These are phyloP conservation scores for Auricularia sp. DNA, from an alignment of 768 basidiomycete genomes.

Conservation along the genomic window DNA sequence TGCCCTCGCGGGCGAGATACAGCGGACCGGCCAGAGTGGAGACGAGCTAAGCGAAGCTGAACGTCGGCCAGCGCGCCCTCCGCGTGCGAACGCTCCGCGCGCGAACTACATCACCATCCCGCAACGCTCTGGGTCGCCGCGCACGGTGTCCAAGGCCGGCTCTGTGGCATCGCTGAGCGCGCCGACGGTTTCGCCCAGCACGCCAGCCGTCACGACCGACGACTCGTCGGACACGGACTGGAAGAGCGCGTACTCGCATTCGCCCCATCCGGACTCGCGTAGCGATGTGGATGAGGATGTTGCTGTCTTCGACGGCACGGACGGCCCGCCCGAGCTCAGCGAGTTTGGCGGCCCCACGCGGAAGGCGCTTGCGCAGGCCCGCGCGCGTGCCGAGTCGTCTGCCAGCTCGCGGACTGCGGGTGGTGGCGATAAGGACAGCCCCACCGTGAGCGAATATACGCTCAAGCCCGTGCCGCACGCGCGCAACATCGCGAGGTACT, in stretches of 20 bases:
- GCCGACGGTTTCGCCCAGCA: slow-evolving; percentile 16
- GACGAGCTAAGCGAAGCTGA: slow-evolving; percentile 18
- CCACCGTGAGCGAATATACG: background rate
- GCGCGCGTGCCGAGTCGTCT: slow-evolving; percentile 12
- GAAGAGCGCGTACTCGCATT: slow-evolving; percentile 75
- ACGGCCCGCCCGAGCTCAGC: slow-evolving; percentile 14
- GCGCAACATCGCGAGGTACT: slow-evolving; percentile 1
- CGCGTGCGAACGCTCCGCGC: slow-evolving; percentile 16
- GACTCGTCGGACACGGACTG: slow-evolving; percentile 73
- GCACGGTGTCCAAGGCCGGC: slow-evolving; percentile 24
- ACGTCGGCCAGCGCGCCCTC: slow-evolving; percentile 16
- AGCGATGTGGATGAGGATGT: slow-evolving; percentile 27
- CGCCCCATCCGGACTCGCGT: slow-evolving; percentile 58
- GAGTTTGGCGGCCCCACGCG: slow-evolving; percentile 17
- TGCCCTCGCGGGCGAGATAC: slow-evolving; percentile 50
- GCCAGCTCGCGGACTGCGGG: background rate
- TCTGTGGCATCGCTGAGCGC: slow-evolving; percentile 25
- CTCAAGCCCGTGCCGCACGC: background rate
- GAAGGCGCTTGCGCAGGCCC: slow-evolving; percentile 19
- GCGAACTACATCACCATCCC: slow-evolving; percentile 18
- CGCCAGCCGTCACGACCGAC: slow-evolving; percentile 35
- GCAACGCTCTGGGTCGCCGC: slow-evolving; percentile 15
- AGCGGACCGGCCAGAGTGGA: background rate
- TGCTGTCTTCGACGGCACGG: slow-evolving; percentile 11
- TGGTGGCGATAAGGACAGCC: background rate